Evolutionary conservation across 768 basidiomycete genomes (phyloP).

Genomic region (Auriscalpium orientale): DNA sequence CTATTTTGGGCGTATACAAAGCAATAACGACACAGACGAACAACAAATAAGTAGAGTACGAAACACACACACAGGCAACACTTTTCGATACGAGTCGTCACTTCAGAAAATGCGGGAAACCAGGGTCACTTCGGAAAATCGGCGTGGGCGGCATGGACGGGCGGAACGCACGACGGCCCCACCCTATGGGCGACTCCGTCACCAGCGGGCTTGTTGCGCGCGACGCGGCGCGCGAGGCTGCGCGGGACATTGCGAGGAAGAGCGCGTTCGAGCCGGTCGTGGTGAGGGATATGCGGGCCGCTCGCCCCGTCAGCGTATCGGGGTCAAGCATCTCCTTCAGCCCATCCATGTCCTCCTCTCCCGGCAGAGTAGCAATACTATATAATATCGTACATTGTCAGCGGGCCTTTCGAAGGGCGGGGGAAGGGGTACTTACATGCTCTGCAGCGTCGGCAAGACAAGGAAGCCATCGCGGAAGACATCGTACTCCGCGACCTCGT

Average conservation of each 20-base stretch:
- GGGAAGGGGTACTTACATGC: slow-evolving; percentile 20
- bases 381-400: neutral
- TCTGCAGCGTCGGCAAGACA: slow-evolving; percentile 27
- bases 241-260: slow-evolving; percentile 21
- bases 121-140: neutral
- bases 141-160: slow-evolving; percentile 13
- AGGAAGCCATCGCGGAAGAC: slow-evolving; percentile 28
- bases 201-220: slow-evolving; percentile 8
- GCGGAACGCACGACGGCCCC: slow-evolving; percentile 8
- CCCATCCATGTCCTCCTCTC: slow-evolving; percentile 26
- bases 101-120: neutral
- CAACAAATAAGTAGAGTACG: too few species aligned
- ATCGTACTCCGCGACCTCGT: slow-evolving; percentile 27
- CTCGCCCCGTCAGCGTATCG: slow-evolving; percentile 19
- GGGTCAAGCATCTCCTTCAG: slow-evolving; percentile 25
- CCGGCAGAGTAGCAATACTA: slow-evolving; percentile 27
- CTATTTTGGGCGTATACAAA: too few species aligned
- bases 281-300: slow-evolving; percentile 20
- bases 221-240: neutral
- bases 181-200: slow-evolving; percentile 6
- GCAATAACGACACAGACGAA: too few species aligned
- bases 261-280: slow-evolving; percentile 21
- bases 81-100: too few species aligned
- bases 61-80: too few species aligned
- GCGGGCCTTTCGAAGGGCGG: neutral